Evolutionary conservation across 2,329 filamentous ascomycete species (phyloP), one percentile per base, ranked within the genome.

Genomic region (Cordyceps militaris): DNA sequence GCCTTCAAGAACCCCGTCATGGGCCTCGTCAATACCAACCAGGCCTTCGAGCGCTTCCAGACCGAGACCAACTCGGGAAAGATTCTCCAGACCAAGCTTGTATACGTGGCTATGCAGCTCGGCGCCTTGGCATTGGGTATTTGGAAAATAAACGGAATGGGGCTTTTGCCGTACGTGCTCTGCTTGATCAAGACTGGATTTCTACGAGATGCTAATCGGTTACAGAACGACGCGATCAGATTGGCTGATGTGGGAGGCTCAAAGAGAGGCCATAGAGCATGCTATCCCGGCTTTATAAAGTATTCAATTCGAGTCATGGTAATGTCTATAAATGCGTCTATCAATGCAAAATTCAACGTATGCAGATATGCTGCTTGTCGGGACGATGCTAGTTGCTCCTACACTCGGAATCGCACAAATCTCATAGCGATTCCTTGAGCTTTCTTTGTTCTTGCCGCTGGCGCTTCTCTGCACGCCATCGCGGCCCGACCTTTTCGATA

Each of bases 101-200:
- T 91, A 5, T 99, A 96, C 70, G 82, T 99, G 44, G 79, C 84
- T 6, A 94, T 93, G 81, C 95, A 99, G 72, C 71, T 95, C 62
- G 73, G 94, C 58, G 87, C 93, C 53, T 72, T 99, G 65, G 91
- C 79, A 0, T 76, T 99, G 68, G 94, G 94, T 3, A 78, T 99
- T 53, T 99, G 91, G 91, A 99, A 99, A 74, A 85, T 99, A 28
- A 96, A 97, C 73, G 85, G 83, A 38, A 99, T 99, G 94, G 94
- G 94, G 0, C 74, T 99, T 65, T 78, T 99, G 71, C 94, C 94
- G 85, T 93, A 79, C 70, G 88, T 83, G 49, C 10, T 36, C 40
- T 11, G 46, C 14, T 4, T 73, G 64, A 56, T 36, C 11, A 38
- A 47, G 14, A 28, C 24, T 4, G 23, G 13, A 32, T 26, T 21